Evolutionary conservation across 305 asterid genomes (phyloP).

Genomic region (Striga hermonthica): DNA sequence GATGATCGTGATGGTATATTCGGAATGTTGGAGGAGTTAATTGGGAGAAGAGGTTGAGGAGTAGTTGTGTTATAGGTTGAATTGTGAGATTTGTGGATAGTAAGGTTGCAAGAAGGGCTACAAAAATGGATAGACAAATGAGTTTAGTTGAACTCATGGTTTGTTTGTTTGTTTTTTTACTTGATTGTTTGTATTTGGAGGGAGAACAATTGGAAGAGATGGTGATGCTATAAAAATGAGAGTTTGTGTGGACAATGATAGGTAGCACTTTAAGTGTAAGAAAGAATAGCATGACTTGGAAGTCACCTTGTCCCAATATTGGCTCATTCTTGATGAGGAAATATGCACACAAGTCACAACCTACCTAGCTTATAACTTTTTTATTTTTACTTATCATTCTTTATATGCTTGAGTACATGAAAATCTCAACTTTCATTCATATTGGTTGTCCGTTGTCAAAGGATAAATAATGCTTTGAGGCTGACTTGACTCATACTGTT

Average conservation of each 20-base stretch:
- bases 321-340: slow-evolving; percentile 26
- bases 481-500: no score
- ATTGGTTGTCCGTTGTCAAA: no score
- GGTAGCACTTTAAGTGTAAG: slow-evolving; percentile 49
- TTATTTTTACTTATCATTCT: not conserved
- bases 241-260: slow-evolving; percentile 8
- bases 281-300: slow-evolving; percentile 65
- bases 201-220: slow-evolving; percentile 9
- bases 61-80: slow-evolving; percentile 11
- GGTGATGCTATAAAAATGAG: slow-evolving; percentile 10
- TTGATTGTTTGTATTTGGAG: slow-evolving; percentile 19
- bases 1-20: slow-evolving; percentile 18
- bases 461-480: no score
- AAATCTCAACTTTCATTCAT: no score
- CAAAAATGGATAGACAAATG: slow-evolving; percentile 40
- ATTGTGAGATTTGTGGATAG: slow-evolving; percentile 37
- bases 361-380: slow-evolving; percentile 34
- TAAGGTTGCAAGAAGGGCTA: slow-evolving; percentile 48
- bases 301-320: slow-evolving; percentile 58
- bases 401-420: no score
- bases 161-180: not conserved
- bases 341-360: slow-evolving; percentile 34
- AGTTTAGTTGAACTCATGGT: slow-evolving; percentile 41
- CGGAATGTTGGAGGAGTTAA: slow-evolving; percentile 27
- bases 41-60: slow-evolving; percentile 26